Evolutionary conservation across 352 stramenopile species (phyloP), one percentile per base, ranked within the genome.

Genomic region (Pythium sukuiense): DNA sequence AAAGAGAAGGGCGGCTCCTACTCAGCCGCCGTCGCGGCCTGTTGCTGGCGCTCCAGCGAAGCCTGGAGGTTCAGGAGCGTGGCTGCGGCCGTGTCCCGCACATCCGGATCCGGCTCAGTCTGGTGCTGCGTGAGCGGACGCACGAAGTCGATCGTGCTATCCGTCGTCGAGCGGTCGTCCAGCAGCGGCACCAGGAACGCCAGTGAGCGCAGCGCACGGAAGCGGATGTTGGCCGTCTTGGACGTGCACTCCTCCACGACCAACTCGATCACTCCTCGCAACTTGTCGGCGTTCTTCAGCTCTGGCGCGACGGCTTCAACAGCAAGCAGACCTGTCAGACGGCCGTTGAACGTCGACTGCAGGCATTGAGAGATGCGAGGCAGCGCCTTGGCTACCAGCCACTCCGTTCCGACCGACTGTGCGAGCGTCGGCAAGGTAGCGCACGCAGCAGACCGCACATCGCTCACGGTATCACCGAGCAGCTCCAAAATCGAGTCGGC

Each of bases 171-270:
- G 32, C 70, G 73, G 63, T 93, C 84, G 48, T 91, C 90, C 43
- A 95, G 77, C 35, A 79, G 67, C 8, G 84, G 84, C 5, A 92
- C 83, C 16, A 95, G 71, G 24, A 84, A 65, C 8, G 63, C 76
- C 24, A 95, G 71, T 59, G 86, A 89, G 41, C 86, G 84, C 55
- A 95, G 72, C 57, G 86, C 82, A 14, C 84, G 84, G 71, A 95
- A 95, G 59, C 86, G 86, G 32, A 95, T 63, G 62, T 95, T 95
- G 24, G 84, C 74, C 30, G 84, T 95, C 73, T 84, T 89, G 49
- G 83, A 88, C 57, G 79, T 87, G 74, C 83, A 90, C 72, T 92
- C 84, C 39, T 88, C 83, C 24, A 90, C 73, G 39, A 95, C 86
- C 0, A 48, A 78, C 63, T 85, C 75, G 32, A 92, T 75, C 64